A percentile compares a stretch with the other conserved stretches of the same genome.
These are phyloP conservation scores for Fusarium guadeloupense DNA, from an alignment of 2,329 filamentous ascomycete genomes.

Conservation along the genomic window DNA sequence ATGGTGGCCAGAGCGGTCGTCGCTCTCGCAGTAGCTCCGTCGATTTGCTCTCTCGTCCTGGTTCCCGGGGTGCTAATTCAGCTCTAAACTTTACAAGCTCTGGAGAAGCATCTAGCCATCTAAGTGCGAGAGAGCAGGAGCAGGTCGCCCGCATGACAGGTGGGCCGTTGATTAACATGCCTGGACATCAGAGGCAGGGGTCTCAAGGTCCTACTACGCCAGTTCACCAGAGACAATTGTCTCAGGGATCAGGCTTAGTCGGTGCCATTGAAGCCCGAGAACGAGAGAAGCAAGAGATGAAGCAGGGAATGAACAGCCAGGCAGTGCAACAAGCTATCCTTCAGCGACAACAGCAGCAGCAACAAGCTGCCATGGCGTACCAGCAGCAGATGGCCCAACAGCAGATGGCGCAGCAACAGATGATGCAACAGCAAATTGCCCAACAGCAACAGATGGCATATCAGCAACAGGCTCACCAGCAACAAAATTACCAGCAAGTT, in stretches of 20 bases:
- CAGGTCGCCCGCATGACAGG: conserved; percentile 86
- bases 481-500: conserved; percentile 38
- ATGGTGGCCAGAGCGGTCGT: conserved; percentile 27
- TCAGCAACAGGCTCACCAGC: conserved; percentile 60
- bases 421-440: conserved; percentile 39
- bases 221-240: conserved; percentile 60
- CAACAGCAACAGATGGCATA: conserved; percentile 47
- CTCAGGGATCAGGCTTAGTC: conserved; percentile 71
- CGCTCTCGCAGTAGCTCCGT: conserved; percentile 56
- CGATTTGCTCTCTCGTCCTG: conserved; percentile 61
- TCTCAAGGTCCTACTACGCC: conserved; percentile 65
- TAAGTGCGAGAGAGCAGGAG: conserved; percentile 90
- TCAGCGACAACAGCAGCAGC: conserved; percentile 46
- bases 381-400: conserved; percentile 63
- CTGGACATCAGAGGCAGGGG: conserved; percentile 61
- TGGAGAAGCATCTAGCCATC: conserved; percentile 58
- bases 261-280: conserved; percentile 84
- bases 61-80: conserved; percentile 66
- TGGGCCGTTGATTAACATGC: conserved; percentile 75
- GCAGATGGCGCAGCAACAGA: conserved; percentile 42
- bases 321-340: conserved; percentile 36
- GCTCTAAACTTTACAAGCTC: conserved; percentile 59
- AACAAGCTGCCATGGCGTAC: conserved; percentile 25
- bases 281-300: conserved; percentile 77
- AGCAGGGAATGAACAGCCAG: conserved; percentile 66